phyloP scores from a whole-genome alignment of 305 asterid genomes.

The Fraxinus dipetala region DNA sequence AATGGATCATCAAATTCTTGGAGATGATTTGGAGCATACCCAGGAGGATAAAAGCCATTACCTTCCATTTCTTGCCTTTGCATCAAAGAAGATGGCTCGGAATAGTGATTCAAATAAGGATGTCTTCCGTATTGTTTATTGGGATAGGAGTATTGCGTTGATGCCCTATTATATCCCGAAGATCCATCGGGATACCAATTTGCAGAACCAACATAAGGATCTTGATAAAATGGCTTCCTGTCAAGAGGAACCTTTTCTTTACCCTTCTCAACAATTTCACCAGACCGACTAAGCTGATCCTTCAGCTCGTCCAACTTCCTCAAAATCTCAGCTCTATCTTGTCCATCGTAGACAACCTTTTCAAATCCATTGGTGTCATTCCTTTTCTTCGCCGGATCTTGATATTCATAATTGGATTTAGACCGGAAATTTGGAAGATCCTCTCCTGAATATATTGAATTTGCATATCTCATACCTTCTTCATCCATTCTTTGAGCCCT shows the following conservation, averaged over 20 bases:
- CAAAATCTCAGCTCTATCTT: conserved; percentile 61
- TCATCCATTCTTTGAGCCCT: conserved; percentile 41
- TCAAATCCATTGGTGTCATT: conserved; percentile 30
- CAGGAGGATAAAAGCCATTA: conserved; percentile 56
- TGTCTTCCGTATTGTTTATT: conserved; percentile 22
- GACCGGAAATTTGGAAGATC: conserved; percentile 29
- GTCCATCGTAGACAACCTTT: conserved; percentile 35
- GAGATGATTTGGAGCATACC: conserved; percentile 28
- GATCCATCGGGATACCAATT: conserved; percentile 39
- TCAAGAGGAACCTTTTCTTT: conserved; percentile 46
- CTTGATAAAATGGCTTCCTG: conserved; percentile 41
- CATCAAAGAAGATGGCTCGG: conserved; percentile 38
- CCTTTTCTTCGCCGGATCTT: conserved; percentile 24
- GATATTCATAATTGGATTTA: conserved; percentile 30
- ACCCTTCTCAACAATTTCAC: conserved; percentile 46
- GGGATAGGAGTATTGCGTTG: conserved; percentile 31
- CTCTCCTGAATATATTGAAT: not conserved
- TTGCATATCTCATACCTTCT: conserved; percentile 27
- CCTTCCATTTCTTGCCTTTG: conserved; percentile 44
- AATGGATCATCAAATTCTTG: conserved; percentile 44
- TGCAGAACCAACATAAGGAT: conserved; percentile 39
- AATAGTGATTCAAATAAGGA: conserved; percentile 27
- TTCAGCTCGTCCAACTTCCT: conserved; percentile 63
- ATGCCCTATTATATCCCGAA: conserved; percentile 28
- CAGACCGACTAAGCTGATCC: conserved; percentile 55